A percentile compares a stretch with the other conserved stretches of the same genome.
phyloP scores from a whole-genome alignment of 139 green algal genomes.

The Tetraselmis chui region DNA sequence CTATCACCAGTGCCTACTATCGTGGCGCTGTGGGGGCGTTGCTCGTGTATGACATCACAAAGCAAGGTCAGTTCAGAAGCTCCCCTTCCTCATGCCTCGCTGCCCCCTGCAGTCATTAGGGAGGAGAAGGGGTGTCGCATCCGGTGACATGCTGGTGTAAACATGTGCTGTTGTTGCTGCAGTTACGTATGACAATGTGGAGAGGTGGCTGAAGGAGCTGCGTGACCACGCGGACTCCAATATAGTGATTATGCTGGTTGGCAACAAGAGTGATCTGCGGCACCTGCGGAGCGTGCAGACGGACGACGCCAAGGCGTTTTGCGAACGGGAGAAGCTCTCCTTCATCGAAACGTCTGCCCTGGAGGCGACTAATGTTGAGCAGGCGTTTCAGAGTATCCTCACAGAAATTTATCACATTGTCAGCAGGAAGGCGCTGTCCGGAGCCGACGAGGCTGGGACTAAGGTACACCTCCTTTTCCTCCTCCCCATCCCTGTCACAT shows the following conservation, averaged over 20 bases:
- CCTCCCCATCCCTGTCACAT: no score
- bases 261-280: constrained; percentile 97
- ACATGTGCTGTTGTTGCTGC: constrained; percentile 13
- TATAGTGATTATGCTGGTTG: constrained; percentile 98
- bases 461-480: not conserved
- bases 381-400: constrained; percentile 94
- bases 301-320: constrained; percentile 84
- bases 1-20: constrained; percentile 99
- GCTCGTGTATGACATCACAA: constrained; percentile 99
- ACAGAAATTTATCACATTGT: constrained; percentile 98
- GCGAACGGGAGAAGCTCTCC: constrained; percentile 85
- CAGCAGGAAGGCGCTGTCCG: constrained; percentile 75
- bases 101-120: not conserved
- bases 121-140: not conserved
- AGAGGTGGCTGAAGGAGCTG: constrained; percentile 97
- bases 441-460: not conserved
- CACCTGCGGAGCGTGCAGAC: constrained; percentile 88
- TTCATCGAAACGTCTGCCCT: constrained; percentile 99
- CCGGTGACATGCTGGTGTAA: constrained; percentile 1
- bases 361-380: constrained; percentile 96
- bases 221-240: constrained; percentile 96
- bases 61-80: constrained; percentile 53
- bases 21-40: constrained; percentile 92
- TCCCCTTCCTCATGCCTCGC: not conserved
- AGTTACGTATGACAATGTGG: constrained; percentile 97